Evolutionary conservation across 1,284 basidiomycete species (phyloP), one percentile per base, ranked within the genome.

Genomic region (Puccinia triticina): DNA sequence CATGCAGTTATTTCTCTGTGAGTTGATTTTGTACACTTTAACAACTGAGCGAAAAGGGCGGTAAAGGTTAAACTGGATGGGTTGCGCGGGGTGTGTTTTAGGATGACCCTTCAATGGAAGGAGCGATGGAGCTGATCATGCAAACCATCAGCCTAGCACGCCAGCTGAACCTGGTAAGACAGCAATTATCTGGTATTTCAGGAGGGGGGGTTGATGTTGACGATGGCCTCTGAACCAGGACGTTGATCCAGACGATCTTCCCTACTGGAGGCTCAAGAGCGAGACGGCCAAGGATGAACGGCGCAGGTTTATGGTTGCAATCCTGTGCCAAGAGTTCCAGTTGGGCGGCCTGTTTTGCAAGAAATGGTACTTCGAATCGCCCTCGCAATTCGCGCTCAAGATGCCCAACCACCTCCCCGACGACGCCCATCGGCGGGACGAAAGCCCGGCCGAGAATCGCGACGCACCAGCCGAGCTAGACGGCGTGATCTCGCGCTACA

Each of bases 241-340:
- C 66, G n/a, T 78, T n/a, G 77, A 78, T 43, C 77, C 77, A 10
- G 77, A 78, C 66, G 64, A 78, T 34, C n/a, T 67, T 48, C 77
- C 77, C 34, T n/a, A 32, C 26, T 37, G 32, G 43, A 53, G 12
- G 26, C 61, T 50, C 50, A 37, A 32, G 34, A 78, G 43, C 16
- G 40, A 55, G 21, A 50, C 40, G 34, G 64, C 23, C n/a, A 78
- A 78, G 32, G 61, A 78, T 37, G 48, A 48, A 48, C 77, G 77
- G 16, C 57, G 77, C 23, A 48, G 64, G 37, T 34, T 78, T 40
- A 78, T 78, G 77, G 50, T 78, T 18, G 57, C 77, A 7, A 67
- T 78, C 18, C 23, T 78, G 34, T 61, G 59, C 43, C 77, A 78
- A 78, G 61, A 78, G 26, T 78, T 67, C 29, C 61, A 78, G 23